Evolutionary conservation across 2,329 filamentous ascomycete species (phyloP), one percentile per base, ranked within the genome.

Genomic region (Pleoardoris graminearum): DNA sequence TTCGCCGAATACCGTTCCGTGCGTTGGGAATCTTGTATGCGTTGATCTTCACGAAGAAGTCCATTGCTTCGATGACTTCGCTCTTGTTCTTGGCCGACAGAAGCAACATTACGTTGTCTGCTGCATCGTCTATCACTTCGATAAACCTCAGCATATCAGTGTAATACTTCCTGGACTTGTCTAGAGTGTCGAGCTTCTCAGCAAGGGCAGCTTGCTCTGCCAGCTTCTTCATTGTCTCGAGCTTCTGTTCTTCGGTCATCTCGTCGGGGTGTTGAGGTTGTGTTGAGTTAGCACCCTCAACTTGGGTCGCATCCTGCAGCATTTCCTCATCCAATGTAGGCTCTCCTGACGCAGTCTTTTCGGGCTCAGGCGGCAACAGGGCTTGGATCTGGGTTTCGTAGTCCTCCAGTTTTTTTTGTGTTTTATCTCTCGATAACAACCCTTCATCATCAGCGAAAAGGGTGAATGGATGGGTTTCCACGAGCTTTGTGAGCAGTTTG

Each of bases 1-100:
- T 99, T 51, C 91, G 88, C 53, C 93, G 85, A 67, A 99, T 97
- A 51, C 95, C 94, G 33, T 88, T 77, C 72, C 96, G 92, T 68
- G 95, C 91, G 61, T 94, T 90, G 72, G 97, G 90, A 53, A 99
- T 88, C 72, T 95, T 94, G 80, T 97, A 97, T 5, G 92, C 93
- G 71, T 99, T 92, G 38, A 94, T 88, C 38, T 96, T 85, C 62
- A 95, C 91, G 62, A 99, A 96, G 75, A 95, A 99, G 71, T 99
- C 94, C 86, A 99, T 99, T 14, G 95, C 94, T 73, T 99, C 95
- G 57, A 99, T 96, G 22, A 97, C 90, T 72, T 99, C 94, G 64
- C 90, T 96, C 80, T 99, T 99, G 79, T 99, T 99, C 68, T 90
- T 90, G 25, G 94, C 95, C 5, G 91, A 90, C 3, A 99, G 82